These are phyloP conservation scores for Cyclotella choctawhatcheeana DNA, from an alignment of 108 stramenopile species.

Conservation along the genomic window DNA sequence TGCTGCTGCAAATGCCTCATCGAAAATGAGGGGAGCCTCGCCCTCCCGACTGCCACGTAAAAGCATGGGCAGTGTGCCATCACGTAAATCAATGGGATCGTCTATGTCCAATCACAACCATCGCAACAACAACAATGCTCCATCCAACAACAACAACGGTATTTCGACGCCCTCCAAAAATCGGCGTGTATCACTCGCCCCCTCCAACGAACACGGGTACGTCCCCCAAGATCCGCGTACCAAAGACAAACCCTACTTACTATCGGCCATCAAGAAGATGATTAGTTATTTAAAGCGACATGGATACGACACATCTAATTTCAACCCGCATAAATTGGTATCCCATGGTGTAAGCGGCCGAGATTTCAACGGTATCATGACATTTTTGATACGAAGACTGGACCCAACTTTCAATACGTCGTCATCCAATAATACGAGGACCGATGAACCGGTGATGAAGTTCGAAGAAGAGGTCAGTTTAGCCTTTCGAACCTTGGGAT, in stretches of 20 bases:
- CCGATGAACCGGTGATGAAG: conserved; percentile 68
- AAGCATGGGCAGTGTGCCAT: neutral
- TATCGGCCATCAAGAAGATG: conserved; percentile 63
- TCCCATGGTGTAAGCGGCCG: conserved; percentile 84
- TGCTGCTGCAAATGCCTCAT: conserved; percentile 8
- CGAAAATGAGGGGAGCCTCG: conserved; percentile 17
- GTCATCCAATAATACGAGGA: conserved; percentile 13
- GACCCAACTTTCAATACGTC: conserved; percentile 82
- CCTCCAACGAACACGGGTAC: neutral
- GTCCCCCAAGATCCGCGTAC: conserved; percentile 49
- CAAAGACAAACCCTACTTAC: conserved; percentile 71
- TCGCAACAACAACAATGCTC: neutral
- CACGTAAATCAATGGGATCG: too few species aligned
- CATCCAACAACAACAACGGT: too few species aligned
- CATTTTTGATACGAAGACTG: conserved; percentile 89
- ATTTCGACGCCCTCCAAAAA: conserved; percentile 19
- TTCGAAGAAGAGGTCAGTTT: conserved; percentile 95
- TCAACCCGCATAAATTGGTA: conserved; percentile 19
- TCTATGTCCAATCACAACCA: too few species aligned
- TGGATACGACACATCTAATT: conserved; percentile 51
- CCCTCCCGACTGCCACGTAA: conserved; percentile 22
- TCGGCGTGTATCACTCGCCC: neutral
- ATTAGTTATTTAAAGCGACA: conserved; percentile 69
- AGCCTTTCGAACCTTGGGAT: conserved; percentile 91
- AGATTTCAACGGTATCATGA: conserved; percentile 95